These are phyloP conservation scores for Trichoderma endophyticum DNA, from an alignment of 2,329 filamentous ascomycete species.

Conservation along the genomic window DNA sequence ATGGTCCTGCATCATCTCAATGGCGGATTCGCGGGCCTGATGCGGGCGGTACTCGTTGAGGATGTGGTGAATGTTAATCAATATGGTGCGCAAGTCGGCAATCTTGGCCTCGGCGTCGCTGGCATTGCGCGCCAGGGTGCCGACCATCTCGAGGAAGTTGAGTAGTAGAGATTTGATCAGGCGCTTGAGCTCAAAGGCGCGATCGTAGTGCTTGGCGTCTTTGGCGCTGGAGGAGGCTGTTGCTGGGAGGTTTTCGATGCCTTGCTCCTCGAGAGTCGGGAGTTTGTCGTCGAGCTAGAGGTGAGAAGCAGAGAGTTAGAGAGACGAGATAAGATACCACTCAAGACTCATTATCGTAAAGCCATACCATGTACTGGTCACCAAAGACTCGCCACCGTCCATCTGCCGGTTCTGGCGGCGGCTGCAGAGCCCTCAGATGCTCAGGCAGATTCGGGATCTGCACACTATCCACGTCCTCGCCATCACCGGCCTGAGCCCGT, in stretches of 20 bases:
- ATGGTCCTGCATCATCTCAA: slow-evolving; percentile 83
- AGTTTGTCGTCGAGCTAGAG: slow-evolving; percentile 57
- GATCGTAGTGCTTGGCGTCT: slow-evolving; percentile 57
- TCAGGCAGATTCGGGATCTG: slow-evolving; percentile 55
- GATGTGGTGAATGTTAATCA: slow-evolving; percentile 89
- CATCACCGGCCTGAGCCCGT: slow-evolving; percentile 32
- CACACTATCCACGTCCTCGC: slow-evolving; percentile 24
- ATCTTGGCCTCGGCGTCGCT: slow-evolving; percentile 65
- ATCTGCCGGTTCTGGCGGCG: slow-evolving; percentile 69
- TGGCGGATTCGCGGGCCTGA: slow-evolving; percentile 84
- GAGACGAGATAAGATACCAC: neutral
- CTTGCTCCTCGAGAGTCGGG: slow-evolving; percentile 65
- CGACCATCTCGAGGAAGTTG: slow-evolving; percentile 82
- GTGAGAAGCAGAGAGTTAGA: neutral
- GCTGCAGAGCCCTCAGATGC: slow-evolving; percentile 74
- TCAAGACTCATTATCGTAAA: neutral
- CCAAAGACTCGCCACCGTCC: slow-evolving; percentile 76
- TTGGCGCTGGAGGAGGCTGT: slow-evolving; percentile 40
- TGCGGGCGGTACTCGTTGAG: slow-evolving; percentile 94
- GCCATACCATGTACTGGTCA: slow-evolving; percentile 54
- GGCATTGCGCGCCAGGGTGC: slow-evolving; percentile 37
- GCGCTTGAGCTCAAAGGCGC: slow-evolving; percentile 67
- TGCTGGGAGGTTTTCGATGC: slow-evolving; percentile 63
- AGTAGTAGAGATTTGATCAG: slow-evolving; percentile 81
- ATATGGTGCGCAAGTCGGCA: slow-evolving; percentile 72